A percentile compares a stretch with the other conserved stretches of the same genome.
phyloP scores from a whole-genome alignment of 176 grass and related monocot species.

The Eleusine indica region DNA sequence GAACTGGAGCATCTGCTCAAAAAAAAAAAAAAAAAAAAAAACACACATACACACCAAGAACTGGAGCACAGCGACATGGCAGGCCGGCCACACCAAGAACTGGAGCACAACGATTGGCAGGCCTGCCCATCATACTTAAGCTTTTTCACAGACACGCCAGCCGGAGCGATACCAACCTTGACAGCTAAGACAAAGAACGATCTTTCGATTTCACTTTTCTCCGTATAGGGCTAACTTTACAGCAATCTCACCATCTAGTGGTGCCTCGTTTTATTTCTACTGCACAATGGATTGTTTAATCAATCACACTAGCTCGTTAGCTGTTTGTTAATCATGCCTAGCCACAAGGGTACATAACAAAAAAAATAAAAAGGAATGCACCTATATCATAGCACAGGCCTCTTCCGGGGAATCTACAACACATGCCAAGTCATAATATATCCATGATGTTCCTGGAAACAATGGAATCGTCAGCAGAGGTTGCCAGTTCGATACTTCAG shows the following conservation, averaged over 20 bases:
- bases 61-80: no score
- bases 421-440: neutral
- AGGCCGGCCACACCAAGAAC: no score
- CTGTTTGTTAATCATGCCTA: constrained; percentile 40
- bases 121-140: neutral
- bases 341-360: neutral
- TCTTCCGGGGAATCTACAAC: constrained; percentile 10
- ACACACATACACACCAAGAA: no score
- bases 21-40: no score
- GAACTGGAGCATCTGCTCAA: no score
- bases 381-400: neutral
- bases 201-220: neutral
- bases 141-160: neutral
- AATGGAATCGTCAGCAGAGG: constrained; percentile 14
- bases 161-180: neutral
- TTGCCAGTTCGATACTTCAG: neutral
- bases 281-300: constrained; percentile 15
- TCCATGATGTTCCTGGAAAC: constrained; percentile 14
- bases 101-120: no score
- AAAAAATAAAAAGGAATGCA: neutral
- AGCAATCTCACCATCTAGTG: constrained; percentile 2
- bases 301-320: constrained; percentile 20
- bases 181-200: neutral
- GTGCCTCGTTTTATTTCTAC: constrained; percentile 43
- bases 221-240: constrained; percentile 42